Evolutionary conservation across 1,284 basidiomycete genomes (phyloP).

Genomic region (Mrakiaceae sp.): DNA sequence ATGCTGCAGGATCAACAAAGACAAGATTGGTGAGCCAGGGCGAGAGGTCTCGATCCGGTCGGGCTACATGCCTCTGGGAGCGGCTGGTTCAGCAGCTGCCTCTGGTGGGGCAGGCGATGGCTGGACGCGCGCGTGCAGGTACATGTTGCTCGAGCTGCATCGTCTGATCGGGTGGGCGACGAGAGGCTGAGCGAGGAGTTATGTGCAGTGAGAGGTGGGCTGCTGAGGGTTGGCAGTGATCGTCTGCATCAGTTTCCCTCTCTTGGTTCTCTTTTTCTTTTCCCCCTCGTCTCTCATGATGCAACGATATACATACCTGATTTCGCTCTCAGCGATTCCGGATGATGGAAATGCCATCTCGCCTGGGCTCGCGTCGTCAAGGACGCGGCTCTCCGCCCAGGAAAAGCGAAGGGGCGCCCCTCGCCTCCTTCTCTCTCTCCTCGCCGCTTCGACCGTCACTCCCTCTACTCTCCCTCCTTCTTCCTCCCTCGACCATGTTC

Average conservation of each 20-base stretch:
- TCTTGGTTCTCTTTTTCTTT: too few species aligned
- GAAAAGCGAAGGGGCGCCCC: too few species aligned
- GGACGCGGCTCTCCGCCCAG: too few species aligned
- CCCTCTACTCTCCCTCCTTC: neutral
- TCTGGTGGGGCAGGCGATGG: conserved; percentile 4
- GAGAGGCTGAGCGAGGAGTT: neutral
- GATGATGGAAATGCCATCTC: neutral
- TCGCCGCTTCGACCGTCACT: neutral
- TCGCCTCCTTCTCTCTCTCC: neutral
- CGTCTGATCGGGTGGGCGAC: conserved; percentile 13
- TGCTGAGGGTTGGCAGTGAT: neutral
- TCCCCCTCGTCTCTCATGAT: too few species aligned
- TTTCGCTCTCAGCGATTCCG: too few species aligned
- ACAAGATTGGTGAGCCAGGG: conserved; percentile 66
- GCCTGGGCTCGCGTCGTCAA: neutral
- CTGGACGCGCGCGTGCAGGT: conserved; percentile 14
- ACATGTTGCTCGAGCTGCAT: conserved; percentile 13
- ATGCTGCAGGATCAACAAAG: conserved; percentile 63
- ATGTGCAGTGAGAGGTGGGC: neutral
- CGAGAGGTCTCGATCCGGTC: conserved; percentile 13
- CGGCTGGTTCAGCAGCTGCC: neutral
- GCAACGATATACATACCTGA: too few species aligned
- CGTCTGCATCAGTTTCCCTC: too few species aligned
- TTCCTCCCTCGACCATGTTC: conserved; percentile 18
- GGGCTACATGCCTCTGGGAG: conserved; percentile 8